Conservation (phyloP, 2,329 filamentous ascomycete genomes). For the Trichophyton verrucosum region DNA sequence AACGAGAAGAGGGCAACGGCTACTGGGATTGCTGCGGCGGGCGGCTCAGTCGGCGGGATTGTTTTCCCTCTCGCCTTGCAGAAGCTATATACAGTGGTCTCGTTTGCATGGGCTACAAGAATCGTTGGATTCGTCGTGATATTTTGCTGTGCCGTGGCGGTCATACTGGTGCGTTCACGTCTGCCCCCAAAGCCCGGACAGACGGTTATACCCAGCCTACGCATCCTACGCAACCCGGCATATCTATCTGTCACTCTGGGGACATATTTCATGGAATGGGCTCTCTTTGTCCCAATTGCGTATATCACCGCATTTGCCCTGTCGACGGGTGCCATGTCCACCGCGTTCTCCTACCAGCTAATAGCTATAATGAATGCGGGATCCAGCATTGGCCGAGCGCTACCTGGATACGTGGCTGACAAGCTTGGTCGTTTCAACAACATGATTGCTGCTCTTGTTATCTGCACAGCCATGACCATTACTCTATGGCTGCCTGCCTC, state of each 20-base stretch:
- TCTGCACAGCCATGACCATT: conserved; percentile 38
- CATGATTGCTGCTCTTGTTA: conserved; percentile 38
- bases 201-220: not conserved
- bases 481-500: conserved; percentile 43
- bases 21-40: conserved; percentile 26
- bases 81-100: conserved; percentile 19
- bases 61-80: conserved; percentile 26
- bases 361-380: not conserved
- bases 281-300: not conserved
- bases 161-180: conserved; percentile 8
- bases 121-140: conserved; percentile 13
- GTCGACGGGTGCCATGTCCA: conserved; percentile 1
- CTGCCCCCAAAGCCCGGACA: conserved; percentile 14
- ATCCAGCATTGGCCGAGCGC: conserved; percentile 34
- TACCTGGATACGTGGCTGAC: conserved; percentile 44
- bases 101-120: conserved; percentile 17
- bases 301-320: not conserved
- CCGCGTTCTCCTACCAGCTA: not conserved
- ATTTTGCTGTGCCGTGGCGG: conserved; percentile 6
- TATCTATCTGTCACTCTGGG: not conserved
- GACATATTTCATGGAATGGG: conserved; percentile 3
- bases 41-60: conserved; percentile 24
- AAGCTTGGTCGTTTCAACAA: conserved; percentile 43
- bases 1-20: conserved; percentile 21
- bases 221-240: not conserved